These are phyloP conservation scores for Juncus effusus DNA, from an alignment of 176 grass and related monocot species.

Conservation along the genomic window DNA sequence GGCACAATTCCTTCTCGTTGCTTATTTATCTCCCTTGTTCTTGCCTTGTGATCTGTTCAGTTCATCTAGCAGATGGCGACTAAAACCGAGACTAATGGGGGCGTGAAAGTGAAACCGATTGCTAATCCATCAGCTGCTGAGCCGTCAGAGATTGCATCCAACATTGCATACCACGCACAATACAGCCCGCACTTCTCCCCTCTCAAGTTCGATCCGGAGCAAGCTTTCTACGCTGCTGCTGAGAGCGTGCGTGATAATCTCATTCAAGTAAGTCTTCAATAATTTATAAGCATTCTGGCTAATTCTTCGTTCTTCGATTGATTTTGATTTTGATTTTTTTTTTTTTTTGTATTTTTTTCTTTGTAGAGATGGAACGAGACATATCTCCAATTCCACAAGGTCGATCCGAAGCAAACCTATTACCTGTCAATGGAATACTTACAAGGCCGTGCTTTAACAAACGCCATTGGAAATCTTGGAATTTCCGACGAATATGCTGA, in stretches of 20 bases:
- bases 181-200: slow-evolving; percentile 85
- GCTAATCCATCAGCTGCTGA: slow-evolving; percentile 61
- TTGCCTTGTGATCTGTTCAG: neutral
- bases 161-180: slow-evolving; percentile 68
- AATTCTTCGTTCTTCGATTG: neutral
- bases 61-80: slow-evolving; percentile 24
- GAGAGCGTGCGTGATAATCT: slow-evolving; percentile 85
- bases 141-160: slow-evolving; percentile 60
- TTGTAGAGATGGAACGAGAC: slow-evolving; percentile 92
- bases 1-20: neutral
- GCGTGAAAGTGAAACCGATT: slow-evolving; percentile 41
- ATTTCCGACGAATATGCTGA: slow-evolving; percentile 80
- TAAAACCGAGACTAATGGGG: slow-evolving; percentile 21
- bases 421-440: slow-evolving; percentile 99
- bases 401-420: slow-evolving; percentile 97
- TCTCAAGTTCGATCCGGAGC: slow-evolving; percentile 69
- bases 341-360: neutral
- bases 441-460: slow-evolving; percentile 90
- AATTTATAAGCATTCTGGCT: neutral
- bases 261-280: slow-evolving; percentile 45
- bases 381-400: slow-evolving; percentile 87
- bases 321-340: slow-evolving; percentile 21
- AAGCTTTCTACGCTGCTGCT: slow-evolving; percentile 85
- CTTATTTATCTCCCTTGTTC: neutral
- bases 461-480: slow-evolving; percentile 89